Evolutionary conservation across 208 protist genomes (phyloP), one percentile per base, ranked within the genome.

Genomic region (Strigomonas culicis): DNA sequence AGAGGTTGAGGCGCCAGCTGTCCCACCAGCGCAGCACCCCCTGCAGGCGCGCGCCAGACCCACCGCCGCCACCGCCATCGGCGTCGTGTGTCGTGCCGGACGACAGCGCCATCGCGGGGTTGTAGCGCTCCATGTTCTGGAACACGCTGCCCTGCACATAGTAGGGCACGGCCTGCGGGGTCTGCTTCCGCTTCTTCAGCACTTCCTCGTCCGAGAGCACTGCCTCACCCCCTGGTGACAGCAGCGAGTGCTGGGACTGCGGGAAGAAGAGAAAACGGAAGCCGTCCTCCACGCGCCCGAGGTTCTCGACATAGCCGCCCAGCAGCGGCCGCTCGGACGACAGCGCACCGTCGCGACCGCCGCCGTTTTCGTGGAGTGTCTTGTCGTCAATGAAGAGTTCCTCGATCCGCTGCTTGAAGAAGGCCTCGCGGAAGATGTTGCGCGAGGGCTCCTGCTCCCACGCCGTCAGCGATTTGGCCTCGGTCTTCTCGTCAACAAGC

Each of bases 201-300:
- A 13, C 3, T 7, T 52, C 24, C 7, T 31, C 52, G 11, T 31
- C 52, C 30, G 52, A 21, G 21, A 21, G 52, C 52, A 32, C 15
- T 28, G 17, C 21, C n/a, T 34, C 25, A 11, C 27, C 52, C 25
- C 17, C 15, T 4, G 7, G 27, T 19, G n/a, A 28, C 7, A 58
- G 6, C 7, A 30, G 22, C 24, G 7, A 27, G 41, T 85, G 79
- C 1, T 46, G 28, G 13, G 56, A 53, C 57, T 89, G 82, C 15
- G 82, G 82, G 47, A 89, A 89, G 52, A 86, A 19, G 15, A 85
- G 52, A 59, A 89, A 82, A 7, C 76, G 75, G 25, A 63, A 63
- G 3, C 19, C 10, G 34, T 68, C 32, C 22, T 79, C 71, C 50
- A 19, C 4, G 27, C 22, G 53, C 28, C 34, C 43, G 15, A 60